Conservation (phyloP, 202 grass and related monocot species). For the Musa balbisiana region DNA sequence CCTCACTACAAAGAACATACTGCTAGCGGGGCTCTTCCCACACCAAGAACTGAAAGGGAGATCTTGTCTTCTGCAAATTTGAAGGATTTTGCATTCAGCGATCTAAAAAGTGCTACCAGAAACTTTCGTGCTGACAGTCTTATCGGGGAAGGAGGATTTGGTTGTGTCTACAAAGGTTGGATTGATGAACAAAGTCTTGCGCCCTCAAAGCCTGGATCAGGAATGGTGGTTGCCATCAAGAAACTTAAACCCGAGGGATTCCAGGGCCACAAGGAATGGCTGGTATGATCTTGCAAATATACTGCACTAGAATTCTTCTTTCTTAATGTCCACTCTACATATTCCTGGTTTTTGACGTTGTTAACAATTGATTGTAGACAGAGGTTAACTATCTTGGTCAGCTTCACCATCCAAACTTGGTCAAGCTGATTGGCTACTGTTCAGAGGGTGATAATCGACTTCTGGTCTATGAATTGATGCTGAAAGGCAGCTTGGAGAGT, state of each 20-base stretch:
- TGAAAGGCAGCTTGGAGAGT: background rate
- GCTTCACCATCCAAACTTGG: conserved; percentile 3
- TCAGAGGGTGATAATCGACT: background rate
- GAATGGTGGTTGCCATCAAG: conserved; percentile 1
- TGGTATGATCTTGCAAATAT: background rate
- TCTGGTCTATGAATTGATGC: conserved; percentile 3
- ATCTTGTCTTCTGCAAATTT: background rate
- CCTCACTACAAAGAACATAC: background rate
- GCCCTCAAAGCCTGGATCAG: background rate
- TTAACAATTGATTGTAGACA: background rate
- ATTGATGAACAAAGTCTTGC: background rate
- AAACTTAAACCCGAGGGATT: conserved; percentile 5
- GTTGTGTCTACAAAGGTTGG: conserved; percentile 3
- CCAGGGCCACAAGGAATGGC: conserved; percentile 12
- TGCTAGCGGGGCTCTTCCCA: background rate
- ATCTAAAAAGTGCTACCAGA: background rate
- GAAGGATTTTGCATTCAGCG: background rate
- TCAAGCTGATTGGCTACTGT: background rate
- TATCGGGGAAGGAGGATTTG: conserved; percentile 3
- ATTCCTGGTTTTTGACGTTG: background rate
- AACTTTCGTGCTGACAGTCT: conserved; percentile 1
- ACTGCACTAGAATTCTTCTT: background rate
- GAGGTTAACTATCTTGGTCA: conserved; percentile 13
- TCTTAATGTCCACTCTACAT: background rate
- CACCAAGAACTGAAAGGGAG: background rate